Evolutionary conservation across 257 asterid genomes (phyloP), one percentile per base, ranked within the genome.

Genomic region (Solanum infundibuliforme): DNA sequence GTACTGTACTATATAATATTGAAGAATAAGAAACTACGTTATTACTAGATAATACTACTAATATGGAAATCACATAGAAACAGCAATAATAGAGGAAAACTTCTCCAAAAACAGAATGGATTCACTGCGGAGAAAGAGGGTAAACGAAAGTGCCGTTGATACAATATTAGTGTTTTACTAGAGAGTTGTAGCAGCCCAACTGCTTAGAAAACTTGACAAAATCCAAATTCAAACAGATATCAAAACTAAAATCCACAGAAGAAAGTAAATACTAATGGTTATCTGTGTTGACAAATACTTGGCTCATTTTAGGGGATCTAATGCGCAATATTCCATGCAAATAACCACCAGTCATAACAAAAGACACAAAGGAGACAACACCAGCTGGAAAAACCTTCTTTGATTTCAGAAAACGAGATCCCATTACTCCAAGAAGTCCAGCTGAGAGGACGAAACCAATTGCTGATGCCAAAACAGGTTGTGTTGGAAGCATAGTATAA

Each of bases 331-430:
- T 94, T 11, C 99, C 99, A 43, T 97, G 99, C 90, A 95, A 32
- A 90, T 97, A 95, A 75, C 99, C 99, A 79, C 94, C 98, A 3
- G 90, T 94, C 99, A 97, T 97, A 83, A 95, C 87, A 8, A 97
- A 84, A 39, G 99, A 97, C 7, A 88, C 94, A 20, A 94, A 36
- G 41, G 99, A 92, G 88, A 97, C 96, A 23, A 95, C 85, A 38
- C 99, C 99, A 36, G 99, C 96, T 0, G 98, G 99, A 83, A 97
- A 95, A 82, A 97, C 86, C 95, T 97, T 97, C 48, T 95, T 96
- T 0, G 99, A 95, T 90, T 88, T 94, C 93, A 89, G 92, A 87
- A 93, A 95, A 32, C 99, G 98, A 55, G 94, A 90, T 10, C 98
- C 99, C 99, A 95, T 95, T 86, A 95, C 98, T 46, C 91, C 98